phyloP scores from a whole-genome alignment of 2,329 filamentous ascomycete species.

The Colletotrichum ledebouriae region DNA sequence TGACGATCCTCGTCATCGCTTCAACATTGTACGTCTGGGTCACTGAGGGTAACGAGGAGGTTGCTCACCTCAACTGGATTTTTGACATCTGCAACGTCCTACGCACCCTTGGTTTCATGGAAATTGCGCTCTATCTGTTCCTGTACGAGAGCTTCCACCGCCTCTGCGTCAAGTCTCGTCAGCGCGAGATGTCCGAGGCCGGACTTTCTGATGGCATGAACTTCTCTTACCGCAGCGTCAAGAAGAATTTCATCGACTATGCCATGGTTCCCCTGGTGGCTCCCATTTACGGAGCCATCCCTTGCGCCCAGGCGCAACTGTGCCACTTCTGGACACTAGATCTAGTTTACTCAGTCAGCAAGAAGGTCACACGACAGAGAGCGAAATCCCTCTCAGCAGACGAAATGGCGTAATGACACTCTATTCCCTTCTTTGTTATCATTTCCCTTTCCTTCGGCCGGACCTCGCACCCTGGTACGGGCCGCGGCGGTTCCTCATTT shows the following conservation, averaged over 20 bases:
- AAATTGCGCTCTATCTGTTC: slow-evolving; percentile 73
- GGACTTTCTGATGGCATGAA: slow-evolving; percentile 75
- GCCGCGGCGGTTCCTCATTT: slow-evolving; percentile 31
- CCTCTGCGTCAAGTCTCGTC: slow-evolving; percentile 69
- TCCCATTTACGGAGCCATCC: slow-evolving; percentile 76
- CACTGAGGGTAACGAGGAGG: slow-evolving; percentile 63
- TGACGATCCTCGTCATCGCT: slow-evolving; percentile 73
- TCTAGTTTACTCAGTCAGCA: slow-evolving; percentile 79
- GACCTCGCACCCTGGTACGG: slow-evolving; percentile 10
- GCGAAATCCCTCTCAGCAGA: slow-evolving; percentile 59
- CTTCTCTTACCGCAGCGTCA: slow-evolving; percentile 71
- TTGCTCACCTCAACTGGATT: slow-evolving; percentile 69
- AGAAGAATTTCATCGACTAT: slow-evolving; percentile 72
- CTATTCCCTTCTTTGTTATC: slow-evolving; percentile 40
- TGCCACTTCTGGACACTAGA: slow-evolving; percentile 79
- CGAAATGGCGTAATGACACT: slow-evolving; percentile 59
- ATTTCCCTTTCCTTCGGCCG: slow-evolving; percentile 26
- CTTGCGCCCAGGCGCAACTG: slow-evolving; percentile 75
- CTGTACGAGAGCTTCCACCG: slow-evolving; percentile 78
- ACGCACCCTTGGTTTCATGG: slow-evolving; percentile 72
- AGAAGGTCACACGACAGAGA: slow-evolving; percentile 72
- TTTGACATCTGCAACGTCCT: slow-evolving; percentile 72
- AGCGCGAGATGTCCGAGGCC: slow-evolving; percentile 76
- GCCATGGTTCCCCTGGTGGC: slow-evolving; percentile 76
- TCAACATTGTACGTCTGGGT: slow-evolving; percentile 72